Evolutionary conservation across 1,139 yeast species (phyloP), one percentile per base, ranked within the genome.

Genomic region (Yamadazyma atmosphaerica): DNA sequence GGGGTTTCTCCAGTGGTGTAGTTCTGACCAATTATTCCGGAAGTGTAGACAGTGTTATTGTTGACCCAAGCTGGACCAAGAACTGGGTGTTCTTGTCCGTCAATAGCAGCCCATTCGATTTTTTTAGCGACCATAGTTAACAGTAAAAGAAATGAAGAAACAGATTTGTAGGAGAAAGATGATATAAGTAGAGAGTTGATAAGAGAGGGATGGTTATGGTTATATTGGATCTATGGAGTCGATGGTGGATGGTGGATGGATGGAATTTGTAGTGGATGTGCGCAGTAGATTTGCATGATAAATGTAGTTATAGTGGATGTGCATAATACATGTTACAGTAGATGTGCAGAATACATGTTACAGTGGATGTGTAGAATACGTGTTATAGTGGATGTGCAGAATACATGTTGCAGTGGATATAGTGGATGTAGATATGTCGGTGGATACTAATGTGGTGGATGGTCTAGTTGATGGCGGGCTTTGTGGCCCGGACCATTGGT

Each of bases 21-120:
- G 39, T 56, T 49, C 39, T 57, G 62, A 4, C 72, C 73, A 17
- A 65, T 61, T 24, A 60, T 53, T 2, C 72, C 72, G 4, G 71
- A 63, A 8, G 82, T 73, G 61, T 71, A 77, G 27, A 78, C 79
- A 37, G 71, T 65, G 4, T 77, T 78, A 43, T 73, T 72, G 51
- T 70, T 63, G 37, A 61, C 64, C 51, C 65, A 68, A 7, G 80
- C 81, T 42, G 81, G 82, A 65, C 54, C 61, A 29, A 74, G 38
- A 55, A 58, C 45, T 56, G 61, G 49, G 50, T 52, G 63, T 54
- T 61, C 68, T 44, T 54, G 54, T 12, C 70, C 70, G 15, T 60
- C 64, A 41, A 68, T 56, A 27, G 70, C 61, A 19, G 66, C 54
- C 74, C 75, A 68, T 39, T 63, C 64, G 36, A 68, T 52, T 47